Conservation (phyloP, 139 green algal genomes). For the Diplosphaera chodatii region DNA sequence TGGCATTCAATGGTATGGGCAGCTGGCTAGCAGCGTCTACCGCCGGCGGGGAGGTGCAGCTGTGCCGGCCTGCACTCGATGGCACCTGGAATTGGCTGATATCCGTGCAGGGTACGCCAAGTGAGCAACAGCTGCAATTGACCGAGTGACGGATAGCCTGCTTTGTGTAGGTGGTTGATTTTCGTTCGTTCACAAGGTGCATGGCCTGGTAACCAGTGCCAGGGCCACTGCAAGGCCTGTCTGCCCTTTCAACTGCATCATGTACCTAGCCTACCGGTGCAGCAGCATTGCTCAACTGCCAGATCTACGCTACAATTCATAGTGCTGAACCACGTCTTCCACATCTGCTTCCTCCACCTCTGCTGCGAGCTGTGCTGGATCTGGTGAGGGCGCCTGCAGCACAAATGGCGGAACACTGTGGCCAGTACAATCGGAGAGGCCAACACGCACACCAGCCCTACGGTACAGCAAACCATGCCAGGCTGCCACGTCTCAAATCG, state of each 20-base stretch:
- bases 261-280: no score
- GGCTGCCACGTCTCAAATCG: no score
- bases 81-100: constrained; percentile 27
- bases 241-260: no score
- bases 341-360: neutral
- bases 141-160: neutral
- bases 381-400: neutral
- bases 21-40: constrained; percentile 38
- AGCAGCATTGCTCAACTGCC: no score
- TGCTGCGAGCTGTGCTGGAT: neutral
- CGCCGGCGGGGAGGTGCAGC: constrained; percentile 18
- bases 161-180: no score
- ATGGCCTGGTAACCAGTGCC: no score
- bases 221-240: no score
- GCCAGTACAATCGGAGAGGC: no score
- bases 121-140: neutral
- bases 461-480: no score
- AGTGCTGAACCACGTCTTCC: neutral
- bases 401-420: no score
- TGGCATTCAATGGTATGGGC: constrained; percentile 33
- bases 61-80: constrained; percentile 29
- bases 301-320: neutral
- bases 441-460: no score
- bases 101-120: neutral
- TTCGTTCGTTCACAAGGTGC: no score